These are phyloP conservation scores for Rhododendron kiyosumense DNA, from an alignment of 148 eudicot genomes.

Conservation along the genomic window DNA sequence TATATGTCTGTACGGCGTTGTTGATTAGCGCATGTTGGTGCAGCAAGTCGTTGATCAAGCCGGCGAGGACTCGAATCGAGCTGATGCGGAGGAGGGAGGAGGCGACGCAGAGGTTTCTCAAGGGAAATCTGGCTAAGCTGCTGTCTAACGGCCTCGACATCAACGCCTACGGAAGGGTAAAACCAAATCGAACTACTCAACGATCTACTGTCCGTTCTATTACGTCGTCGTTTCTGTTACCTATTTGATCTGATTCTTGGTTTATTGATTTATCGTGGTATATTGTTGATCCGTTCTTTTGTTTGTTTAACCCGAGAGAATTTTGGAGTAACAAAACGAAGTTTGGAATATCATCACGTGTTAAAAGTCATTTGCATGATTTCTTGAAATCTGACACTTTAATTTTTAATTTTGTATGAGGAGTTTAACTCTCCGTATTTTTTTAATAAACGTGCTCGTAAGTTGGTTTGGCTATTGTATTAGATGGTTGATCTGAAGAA, in stretches of 20 bases:
- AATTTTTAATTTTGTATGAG: not conserved
- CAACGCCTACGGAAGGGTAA: slow-evolving; percentile 72
- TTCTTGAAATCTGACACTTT: not conserved
- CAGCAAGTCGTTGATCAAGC: slow-evolving; percentile 68
- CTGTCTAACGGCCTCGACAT: slow-evolving; percentile 72
- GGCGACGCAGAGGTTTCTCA: slow-evolving; percentile 83
- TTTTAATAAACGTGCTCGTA: not conserved
- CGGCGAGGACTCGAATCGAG: slow-evolving; percentile 61
- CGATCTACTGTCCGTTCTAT: not conserved
- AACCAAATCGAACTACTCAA: not conserved
- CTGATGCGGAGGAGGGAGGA: slow-evolving; percentile 56
- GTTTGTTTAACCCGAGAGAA: not conserved
- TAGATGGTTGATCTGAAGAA: not conserved
- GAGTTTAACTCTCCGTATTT: not conserved
- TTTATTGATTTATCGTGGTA: not conserved
- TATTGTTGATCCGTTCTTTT: not conserved
- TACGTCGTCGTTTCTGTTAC: not conserved
- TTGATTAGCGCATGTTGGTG: slow-evolving; percentile 13
- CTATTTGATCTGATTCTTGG: not conserved
- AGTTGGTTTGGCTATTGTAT: not conserved
- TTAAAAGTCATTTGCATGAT: not conserved
- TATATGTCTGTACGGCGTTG: not conserved
- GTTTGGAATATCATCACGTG: not conserved
- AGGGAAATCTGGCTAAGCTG: slow-evolving; percentile 74
- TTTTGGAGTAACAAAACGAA: not conserved